Percentiles rank a stretch among this genome's conserved stretches.
Evolutionary conservation across 2,329 filamentous ascomycete species (phyloP).

Genomic region (Grosmannia clavigera): DNA sequence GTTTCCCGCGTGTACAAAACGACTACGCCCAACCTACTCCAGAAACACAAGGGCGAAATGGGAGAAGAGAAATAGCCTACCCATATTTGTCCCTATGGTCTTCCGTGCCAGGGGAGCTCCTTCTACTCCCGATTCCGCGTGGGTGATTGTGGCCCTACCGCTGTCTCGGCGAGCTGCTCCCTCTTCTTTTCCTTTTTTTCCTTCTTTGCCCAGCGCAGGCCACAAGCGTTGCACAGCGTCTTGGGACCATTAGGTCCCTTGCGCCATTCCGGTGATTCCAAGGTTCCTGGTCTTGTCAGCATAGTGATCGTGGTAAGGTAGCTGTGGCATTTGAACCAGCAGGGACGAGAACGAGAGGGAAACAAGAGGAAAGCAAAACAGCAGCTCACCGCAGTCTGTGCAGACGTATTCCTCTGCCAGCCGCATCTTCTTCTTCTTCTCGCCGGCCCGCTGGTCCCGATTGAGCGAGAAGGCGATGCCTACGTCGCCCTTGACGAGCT

Average conservation of each 20-base stretch:
- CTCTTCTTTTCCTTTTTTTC: constrained; percentile 53
- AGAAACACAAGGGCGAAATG: not conserved
- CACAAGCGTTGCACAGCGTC: constrained; percentile 91
- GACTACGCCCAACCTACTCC: not conserved
- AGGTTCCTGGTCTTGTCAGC: constrained; percentile 41
- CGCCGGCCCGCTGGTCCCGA: constrained; percentile 56
- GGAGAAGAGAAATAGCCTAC: not conserved
- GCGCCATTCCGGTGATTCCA: constrained; percentile 91
- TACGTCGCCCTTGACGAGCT: constrained; percentile 71
- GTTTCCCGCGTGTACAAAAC: not conserved
- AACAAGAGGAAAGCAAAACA: not conserved
- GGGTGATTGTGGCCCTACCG: not conserved
- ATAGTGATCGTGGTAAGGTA: not conserved
- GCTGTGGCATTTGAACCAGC: no score
- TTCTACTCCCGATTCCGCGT: not conserved
- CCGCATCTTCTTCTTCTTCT: constrained; percentile 85
- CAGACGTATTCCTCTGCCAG: constrained; percentile 82
- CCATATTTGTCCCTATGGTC: not conserved
- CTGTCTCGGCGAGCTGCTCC: constrained; percentile 9
- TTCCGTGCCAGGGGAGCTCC: no score
- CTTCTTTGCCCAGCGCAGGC: constrained; percentile 63
- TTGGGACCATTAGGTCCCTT: constrained; percentile 90
- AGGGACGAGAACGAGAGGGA: not conserved
- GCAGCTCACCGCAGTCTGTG: constrained; percentile 67
- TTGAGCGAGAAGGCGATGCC: constrained; percentile 77